A percentile compares a stretch with the other conserved stretches of the same genome.
Evolutionary conservation across 176 grass and related monocot species (phyloP).

Genomic region (Avena sativa): DNA sequence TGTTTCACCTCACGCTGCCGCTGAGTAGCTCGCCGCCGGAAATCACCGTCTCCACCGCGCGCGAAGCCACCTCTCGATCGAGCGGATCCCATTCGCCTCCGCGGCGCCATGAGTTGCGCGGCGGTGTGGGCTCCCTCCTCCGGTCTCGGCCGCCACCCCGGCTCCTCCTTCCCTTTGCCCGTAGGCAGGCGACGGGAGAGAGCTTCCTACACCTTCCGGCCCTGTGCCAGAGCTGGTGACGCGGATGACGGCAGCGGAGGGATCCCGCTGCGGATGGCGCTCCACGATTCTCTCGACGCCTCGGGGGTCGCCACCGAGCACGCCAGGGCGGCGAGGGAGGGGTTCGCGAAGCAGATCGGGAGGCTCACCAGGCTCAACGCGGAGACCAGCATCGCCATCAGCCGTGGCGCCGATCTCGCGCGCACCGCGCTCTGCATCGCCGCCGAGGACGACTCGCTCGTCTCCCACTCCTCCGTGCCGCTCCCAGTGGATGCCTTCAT

Average conservation of each 20-base stretch:
- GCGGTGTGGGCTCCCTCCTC: constrained; percentile 32
- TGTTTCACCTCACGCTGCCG: neutral
- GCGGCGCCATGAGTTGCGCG: constrained; percentile 44
- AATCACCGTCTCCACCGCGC: neutral
- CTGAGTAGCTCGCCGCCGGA: neutral
- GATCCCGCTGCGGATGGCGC: constrained; percentile 48
- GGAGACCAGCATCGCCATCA: constrained; percentile 70
- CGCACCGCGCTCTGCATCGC: constrained; percentile 69
- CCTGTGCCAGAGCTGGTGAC: constrained; percentile 21
- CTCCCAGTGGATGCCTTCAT: constrained; percentile 81
- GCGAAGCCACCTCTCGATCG: neutral
- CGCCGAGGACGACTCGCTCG: constrained; percentile 86
- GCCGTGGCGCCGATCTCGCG: constrained; percentile 70
- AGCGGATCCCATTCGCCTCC: neutral
- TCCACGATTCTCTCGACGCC: constrained; percentile 77
- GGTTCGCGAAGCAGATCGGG: constrained; percentile 66
- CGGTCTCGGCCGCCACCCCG: constrained; percentile 5
- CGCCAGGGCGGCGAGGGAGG: constrained; percentile 71
- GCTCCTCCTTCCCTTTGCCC: neutral
- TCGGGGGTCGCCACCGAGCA: constrained; percentile 59
- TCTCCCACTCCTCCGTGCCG: constrained; percentile 86
- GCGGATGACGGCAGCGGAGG: neutral
- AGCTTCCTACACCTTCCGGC: neutral
- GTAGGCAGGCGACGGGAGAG: neutral
- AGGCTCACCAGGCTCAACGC: constrained; percentile 55